These are phyloP conservation scores for Annulohypoxylon nitens DNA, from an alignment of 495 filamentous ascomycete species.

Conservation along the genomic window DNA sequence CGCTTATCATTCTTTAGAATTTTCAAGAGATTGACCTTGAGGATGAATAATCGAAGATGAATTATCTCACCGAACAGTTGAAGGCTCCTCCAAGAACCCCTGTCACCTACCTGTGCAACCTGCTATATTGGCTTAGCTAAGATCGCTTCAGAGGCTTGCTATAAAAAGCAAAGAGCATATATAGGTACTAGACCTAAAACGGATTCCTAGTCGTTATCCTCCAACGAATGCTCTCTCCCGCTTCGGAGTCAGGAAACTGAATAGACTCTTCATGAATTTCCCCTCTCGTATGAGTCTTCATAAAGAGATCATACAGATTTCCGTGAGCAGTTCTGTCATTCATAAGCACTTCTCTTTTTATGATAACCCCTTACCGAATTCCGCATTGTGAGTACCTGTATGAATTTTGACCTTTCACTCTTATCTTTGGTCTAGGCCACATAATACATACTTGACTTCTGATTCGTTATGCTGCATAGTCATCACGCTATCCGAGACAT, in stretches of 20 bases:
- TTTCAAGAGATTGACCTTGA: background rate
- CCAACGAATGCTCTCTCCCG: background rate
- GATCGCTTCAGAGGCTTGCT: background rate
- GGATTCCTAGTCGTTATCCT: background rate
- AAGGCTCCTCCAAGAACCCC: background rate
- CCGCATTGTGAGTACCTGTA: no score
- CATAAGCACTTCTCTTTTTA: no score
- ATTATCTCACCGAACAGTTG: background rate
- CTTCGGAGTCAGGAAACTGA: background rate
- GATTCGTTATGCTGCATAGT: no score
- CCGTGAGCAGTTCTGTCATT: no score
- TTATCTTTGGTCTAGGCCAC: no score
- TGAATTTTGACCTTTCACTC: no score
- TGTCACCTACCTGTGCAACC: background rate
- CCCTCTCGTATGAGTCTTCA: no score
- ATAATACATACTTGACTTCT: no score
- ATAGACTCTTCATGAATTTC: no score
- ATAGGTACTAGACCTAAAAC: slow-evolving; percentile 5
- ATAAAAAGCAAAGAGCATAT: background rate
- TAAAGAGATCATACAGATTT: no score
- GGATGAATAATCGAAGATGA: background rate
- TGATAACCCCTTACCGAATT: no score
- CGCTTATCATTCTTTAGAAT: background rate
- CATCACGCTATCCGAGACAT: no score
- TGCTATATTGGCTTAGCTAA: background rate